A percentile compares a stretch with the other conserved stretches of the same genome.
Evolutionary conservation across 768 basidiomycete genomes (phyloP).

Genomic region (Panellus pusillus): DNA sequence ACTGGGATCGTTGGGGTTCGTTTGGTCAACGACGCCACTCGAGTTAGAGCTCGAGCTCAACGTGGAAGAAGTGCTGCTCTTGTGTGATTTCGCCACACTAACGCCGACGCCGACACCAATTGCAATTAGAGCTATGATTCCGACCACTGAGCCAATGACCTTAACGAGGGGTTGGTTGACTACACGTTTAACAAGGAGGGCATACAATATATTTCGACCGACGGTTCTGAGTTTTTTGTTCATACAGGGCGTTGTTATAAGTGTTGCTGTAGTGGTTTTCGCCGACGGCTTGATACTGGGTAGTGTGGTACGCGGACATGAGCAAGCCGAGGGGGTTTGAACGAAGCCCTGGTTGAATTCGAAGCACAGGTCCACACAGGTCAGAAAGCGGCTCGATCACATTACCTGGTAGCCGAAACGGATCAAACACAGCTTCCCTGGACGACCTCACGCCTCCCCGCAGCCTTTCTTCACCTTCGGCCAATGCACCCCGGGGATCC

Average conservation of each 20-base stretch:
- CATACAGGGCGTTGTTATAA: not conserved
- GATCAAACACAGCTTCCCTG: no score
- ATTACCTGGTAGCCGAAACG: no score
- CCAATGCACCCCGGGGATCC: no score
- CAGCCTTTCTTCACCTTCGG: no score
- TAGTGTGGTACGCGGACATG: slow-evolving; percentile 13
- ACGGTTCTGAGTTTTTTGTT: slow-evolving; percentile 21
- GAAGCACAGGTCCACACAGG: not conserved
- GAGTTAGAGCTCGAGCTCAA: slow-evolving; percentile 11
- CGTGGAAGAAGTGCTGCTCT: slow-evolving; percentile 29
- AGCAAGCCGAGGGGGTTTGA: not conserved
- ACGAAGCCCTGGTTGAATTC: not conserved
- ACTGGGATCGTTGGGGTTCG: slow-evolving; percentile 66
- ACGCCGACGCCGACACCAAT: slow-evolving; percentile 67
- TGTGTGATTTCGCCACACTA: slow-evolving; percentile 55
- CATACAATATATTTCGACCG: slow-evolving; percentile 62
- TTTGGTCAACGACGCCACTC: slow-evolving; percentile 31
- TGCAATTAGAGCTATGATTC: slow-evolving; percentile 51
- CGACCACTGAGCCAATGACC: slow-evolving; percentile 53
- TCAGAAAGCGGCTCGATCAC: not conserved
- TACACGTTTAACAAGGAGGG: slow-evolving; percentile 11
- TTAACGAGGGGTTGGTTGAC: slow-evolving; percentile 22
- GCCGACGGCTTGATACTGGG: slow-evolving; percentile 7
- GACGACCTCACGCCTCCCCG: no score
- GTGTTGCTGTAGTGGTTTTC: slow-evolving; percentile 5